Evolutionary conservation across 148 eudicot genomes (phyloP), one percentile per base, ranked within the genome.

Genomic region (Spergularia marina): DNA sequence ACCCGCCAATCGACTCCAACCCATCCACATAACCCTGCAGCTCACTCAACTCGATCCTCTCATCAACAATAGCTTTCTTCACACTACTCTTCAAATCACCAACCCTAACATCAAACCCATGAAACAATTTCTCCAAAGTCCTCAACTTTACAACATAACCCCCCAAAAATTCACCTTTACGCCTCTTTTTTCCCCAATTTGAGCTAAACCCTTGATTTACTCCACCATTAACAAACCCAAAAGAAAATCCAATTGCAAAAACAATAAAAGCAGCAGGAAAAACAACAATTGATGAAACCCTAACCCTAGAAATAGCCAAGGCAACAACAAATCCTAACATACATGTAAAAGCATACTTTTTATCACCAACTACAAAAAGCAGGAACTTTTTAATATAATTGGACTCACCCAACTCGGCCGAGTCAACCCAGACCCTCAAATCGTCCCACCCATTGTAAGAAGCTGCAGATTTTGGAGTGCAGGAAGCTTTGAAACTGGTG

Each of bases 291-390:
- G 97, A 86, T 54, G 98, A 91, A 79, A 90, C 90, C 84, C 88
- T 87, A 61, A 95, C 82, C 82, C 98, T 90, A 83, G 94, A 89
- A 86, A 95, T 63, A 6, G 85, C 97, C 77, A 95, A 80, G n/a
- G 96, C 98, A 81, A 91, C 85, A n/a, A 88, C 81, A 84, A 95
- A 91, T 34, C 98, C 98, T 20, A 94, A 68, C 8, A 90, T 36
- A 80, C 93, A 91, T 70, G 90, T 84, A 89, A 90, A 79, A 9
- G 82, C 73, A 70, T 90, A 91, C 83, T 84, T 94, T 41, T 74
- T 89, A 77, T 94, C 90, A 78, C 83, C 86, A 69, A 91, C 98
- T 17, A 87, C 36, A 10, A 83, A 86, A 76, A 68, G 71, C 6
- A 91, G 65, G 59, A 90, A 72, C 65, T 71, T 86, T 39, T 75